Evolutionary conservation across 192 early-diverging fungal genomes (phyloP).

Genomic region (Gamsiella multidivaricata): DNA sequence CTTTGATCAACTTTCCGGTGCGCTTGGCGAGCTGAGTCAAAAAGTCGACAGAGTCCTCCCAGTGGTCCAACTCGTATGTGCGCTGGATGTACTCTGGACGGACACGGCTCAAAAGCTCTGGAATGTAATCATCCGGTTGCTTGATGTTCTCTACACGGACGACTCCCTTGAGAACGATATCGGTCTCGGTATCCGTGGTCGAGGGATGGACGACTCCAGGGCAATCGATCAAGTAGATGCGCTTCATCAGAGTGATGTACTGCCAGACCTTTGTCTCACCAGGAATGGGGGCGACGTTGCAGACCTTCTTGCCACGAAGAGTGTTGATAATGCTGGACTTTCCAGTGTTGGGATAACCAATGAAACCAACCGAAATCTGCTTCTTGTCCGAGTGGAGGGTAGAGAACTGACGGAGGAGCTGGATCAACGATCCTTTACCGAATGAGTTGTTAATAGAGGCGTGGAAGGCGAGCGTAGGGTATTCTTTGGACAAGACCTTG

Average conservation of each 20-base stretch:
- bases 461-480: slow-evolving; percentile 98
- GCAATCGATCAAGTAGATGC: slow-evolving; percentile 99
- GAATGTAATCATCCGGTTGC: slow-evolving; percentile 92
- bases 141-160: slow-evolving; percentile 93
- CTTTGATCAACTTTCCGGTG: slow-evolving; percentile 93
- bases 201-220: slow-evolving; percentile 96
- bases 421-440: slow-evolving; percentile 97
- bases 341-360: slow-evolving; percentile 98
- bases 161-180: slow-evolving; percentile 97
- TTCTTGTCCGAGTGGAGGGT: slow-evolving; percentile 96
- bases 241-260: slow-evolving; percentile 98
- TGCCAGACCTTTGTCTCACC: slow-evolving; percentile 99
- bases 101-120: slow-evolving; percentile 82
- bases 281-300: slow-evolving; percentile 97
- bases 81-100: slow-evolving; percentile 91
- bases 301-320: slow-evolving; percentile 94
- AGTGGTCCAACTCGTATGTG: slow-evolving; percentile 90
- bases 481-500: slow-evolving; percentile 86
- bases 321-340: slow-evolving; percentile 99
- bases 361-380: slow-evolving; percentile 98
- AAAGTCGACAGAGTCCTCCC: slow-evolving; percentile 92
- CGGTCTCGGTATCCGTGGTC: slow-evolving; percentile 88
- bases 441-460: slow-evolving; percentile 99
- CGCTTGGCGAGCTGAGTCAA: slow-evolving; percentile 87
- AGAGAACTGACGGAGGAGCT: slow-evolving; percentile 97